Percentiles rank a stretch among this genome's conserved stretches.
phyloP scores from a whole-genome alignment of 106 monocot species.

The Agapanthus africanus region DNA sequence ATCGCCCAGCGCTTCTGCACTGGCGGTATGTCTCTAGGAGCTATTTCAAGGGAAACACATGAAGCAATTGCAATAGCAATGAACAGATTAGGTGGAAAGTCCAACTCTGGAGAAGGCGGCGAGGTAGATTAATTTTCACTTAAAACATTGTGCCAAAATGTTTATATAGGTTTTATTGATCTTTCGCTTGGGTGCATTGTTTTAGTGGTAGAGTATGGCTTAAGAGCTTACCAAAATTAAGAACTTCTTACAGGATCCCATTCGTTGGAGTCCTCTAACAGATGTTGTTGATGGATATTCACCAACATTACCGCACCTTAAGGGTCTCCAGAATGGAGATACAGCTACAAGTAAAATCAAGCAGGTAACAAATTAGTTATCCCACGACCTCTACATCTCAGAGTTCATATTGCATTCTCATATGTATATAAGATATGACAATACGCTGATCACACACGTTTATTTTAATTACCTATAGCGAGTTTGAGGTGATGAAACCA shows the following conservation, averaged over 20 bases:
- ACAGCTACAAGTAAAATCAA: constrained; percentile 99
- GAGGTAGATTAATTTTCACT: constrained; percentile 51
- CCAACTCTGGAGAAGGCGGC: constrained; percentile 98
- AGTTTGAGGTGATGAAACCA: not conserved
- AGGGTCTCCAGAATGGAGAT: constrained; percentile 99
- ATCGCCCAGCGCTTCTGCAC: constrained; percentile 95
- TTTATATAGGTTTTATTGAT: not conserved
- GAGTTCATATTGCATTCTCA: not conserved
- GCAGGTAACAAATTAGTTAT: constrained; percentile 74
- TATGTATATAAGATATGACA: not conserved
- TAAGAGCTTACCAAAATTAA: not conserved
- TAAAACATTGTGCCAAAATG: not conserved
- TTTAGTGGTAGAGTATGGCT: not conserved
- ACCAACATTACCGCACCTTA: constrained; percentile 95
- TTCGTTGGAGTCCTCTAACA: constrained; percentile 89
- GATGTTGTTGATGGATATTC: constrained; percentile 99
- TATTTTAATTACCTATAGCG: not conserved
- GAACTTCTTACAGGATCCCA: constrained; percentile 61
- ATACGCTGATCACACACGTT: not conserved
- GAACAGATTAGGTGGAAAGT: constrained; percentile 96
- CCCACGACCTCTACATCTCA: too few relatives aligned
- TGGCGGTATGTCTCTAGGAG: constrained; percentile 98
- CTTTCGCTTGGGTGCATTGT: not conserved
- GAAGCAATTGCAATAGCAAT: constrained; percentile 99
- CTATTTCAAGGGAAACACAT: constrained; percentile 98